Conservation (phyloP, 352 stramenopile genomes). For the Globisporangium apiculatum region DNA sequence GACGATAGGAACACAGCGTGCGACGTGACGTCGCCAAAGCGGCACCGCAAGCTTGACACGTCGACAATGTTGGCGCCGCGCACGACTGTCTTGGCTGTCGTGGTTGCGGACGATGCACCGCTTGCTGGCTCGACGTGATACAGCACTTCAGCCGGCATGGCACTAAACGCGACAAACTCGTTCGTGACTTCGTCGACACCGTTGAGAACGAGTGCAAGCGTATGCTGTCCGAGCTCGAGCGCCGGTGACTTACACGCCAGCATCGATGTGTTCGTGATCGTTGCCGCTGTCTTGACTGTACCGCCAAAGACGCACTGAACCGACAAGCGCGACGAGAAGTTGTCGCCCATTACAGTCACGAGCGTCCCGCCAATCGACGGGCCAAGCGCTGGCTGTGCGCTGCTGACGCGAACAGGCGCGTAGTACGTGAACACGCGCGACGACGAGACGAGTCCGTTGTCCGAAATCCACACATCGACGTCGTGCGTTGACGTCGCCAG, state of each 20-base stretch:
- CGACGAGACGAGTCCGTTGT: constrained; percentile 18
- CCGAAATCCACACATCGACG: constrained; percentile 30
- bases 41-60: constrained; percentile 29
- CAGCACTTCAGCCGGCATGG: constrained; percentile 26
- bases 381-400: constrained; percentile 20
- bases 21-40: constrained; percentile 29
- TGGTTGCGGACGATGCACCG: constrained; percentile 17
- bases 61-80: constrained; percentile 45
- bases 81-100: constrained; percentile 22
- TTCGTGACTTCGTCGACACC: constrained; percentile 13
- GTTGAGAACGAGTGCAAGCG: constrained; percentile 24
- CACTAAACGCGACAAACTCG: constrained; percentile 24
- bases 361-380: constrained; percentile 22
- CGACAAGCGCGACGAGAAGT: constrained; percentile 15
- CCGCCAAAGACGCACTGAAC: constrained; percentile 31
- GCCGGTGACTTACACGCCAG: constrained; percentile 22
- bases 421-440: constrained; percentile 19
- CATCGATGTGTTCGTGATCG: not conserved
- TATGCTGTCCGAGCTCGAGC: constrained; percentile 21
- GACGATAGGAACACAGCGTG: constrained; percentile 34
- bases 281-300: constrained; percentile 5
- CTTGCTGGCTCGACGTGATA: constrained; percentile 16
- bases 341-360: constrained; percentile 16
- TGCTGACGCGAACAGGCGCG: constrained; percentile 11
- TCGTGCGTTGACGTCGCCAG: constrained; percentile 1